Evolutionary conservation across 768 basidiomycete genomes (phyloP), one percentile per base, ranked within the genome.

Genomic region (Suillus lakei): DNA sequence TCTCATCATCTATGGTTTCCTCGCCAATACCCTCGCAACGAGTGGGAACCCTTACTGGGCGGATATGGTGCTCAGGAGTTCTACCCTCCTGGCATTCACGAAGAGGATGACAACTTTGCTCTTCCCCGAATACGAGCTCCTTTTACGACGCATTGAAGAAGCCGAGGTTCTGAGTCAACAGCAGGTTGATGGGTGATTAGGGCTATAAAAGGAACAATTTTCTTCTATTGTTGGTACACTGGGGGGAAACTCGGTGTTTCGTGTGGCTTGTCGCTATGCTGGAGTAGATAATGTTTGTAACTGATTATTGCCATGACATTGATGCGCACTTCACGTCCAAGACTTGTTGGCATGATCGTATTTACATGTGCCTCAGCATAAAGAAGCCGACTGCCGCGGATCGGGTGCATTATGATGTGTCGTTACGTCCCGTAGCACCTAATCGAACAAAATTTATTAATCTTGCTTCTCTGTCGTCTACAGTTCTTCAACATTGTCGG

Each of bases 1-100:
- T 62, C 61, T 77, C 23, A 74, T 68, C 10, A 67, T 73, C 46
- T 71, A 72, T 39, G 77, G 65, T 21, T 77, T 77, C 64, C 72
- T 77, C 8, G 74, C 77, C 55, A 79, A 79, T 53, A 66, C 66
- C 12, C 41, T 77, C 10, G 51, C 70, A 23, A 54, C 60, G 53
- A 58, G 28, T 1, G 68, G 56, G 6, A 79, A 75, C 62, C 77
- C 76, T 18, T 70, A 77, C 34, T 76, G 74, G 64, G 6, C 67
- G 54, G 38, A 36, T 23, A 61, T 76, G 60, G 64, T 77, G 36
- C 12, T 74, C 62, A 59, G 44, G 36, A 74, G 73, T 56, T 18
- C 43, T 8, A 68, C 55, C 36, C 50, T 76, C 32, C 67, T 50
- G 26, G 34, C 63, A 23, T 75, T 76, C 39, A 67, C 71, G 13